phyloP scores from a whole-genome alignment of 2,329 filamentous ascomycete species.

The Penicillium fuscoglaucum region DNA sequence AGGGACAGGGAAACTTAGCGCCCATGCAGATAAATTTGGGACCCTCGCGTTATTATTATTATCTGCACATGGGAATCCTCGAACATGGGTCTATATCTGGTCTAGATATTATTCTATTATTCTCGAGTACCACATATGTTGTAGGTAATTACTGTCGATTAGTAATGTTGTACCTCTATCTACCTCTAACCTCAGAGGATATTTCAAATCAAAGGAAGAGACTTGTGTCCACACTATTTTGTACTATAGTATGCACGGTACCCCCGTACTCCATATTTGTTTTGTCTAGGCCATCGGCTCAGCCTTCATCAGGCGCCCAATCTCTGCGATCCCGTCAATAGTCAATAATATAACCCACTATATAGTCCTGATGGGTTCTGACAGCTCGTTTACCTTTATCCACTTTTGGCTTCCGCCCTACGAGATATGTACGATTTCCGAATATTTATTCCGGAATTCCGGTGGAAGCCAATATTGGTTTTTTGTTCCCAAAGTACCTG shows the following conservation, averaged over 20 bases:
- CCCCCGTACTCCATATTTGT: not conserved
- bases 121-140: no score
- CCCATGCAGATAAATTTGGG: constrained; percentile 5
- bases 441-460: not conserved
- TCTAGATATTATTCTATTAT: not conserved
- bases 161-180: not conserved
- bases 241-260: not conserved
- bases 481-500: not conserved
- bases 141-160: not conserved
- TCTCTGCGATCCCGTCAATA: constrained; percentile 2
- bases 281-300: not conserved
- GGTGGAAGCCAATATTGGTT: not conserved
- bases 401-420: constrained; percentile 1
- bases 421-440: not conserved
- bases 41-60: constrained; percentile 3
- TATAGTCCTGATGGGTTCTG: constrained; percentile 5
- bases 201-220: not conserved
- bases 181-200: not conserved
- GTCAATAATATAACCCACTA: not conserved
- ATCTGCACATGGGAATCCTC: not conserved
- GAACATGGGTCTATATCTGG: not conserved
- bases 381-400: constrained; percentile 2
- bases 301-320: constrained; percentile 6
- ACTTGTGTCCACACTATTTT: not conserved
- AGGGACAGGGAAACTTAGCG: constrained; percentile 16